phyloP scores from a whole-genome alignment of 768 basidiomycete species.

The Termitomyces heimii region DNA sequence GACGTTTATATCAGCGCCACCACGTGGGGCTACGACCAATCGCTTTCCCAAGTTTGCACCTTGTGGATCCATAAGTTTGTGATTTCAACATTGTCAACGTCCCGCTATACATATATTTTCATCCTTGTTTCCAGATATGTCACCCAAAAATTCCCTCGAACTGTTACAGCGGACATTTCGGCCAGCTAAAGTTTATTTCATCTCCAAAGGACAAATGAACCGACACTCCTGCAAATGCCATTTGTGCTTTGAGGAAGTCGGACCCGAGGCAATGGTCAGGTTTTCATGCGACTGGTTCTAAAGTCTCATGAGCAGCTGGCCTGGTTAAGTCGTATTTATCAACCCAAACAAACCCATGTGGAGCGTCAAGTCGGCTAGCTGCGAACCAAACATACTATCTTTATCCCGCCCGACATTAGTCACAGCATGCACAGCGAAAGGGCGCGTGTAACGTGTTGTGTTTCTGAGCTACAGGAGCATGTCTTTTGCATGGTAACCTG shows the following conservation, averaged over 20 bases:
- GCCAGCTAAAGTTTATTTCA: background rate
- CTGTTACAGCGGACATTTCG: background rate
- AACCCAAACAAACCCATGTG: background rate
- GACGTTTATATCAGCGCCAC: background rate
- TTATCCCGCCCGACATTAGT: background rate
- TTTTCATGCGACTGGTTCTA: background rate
- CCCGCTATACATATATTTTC: background rate
- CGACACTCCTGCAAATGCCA: background rate
- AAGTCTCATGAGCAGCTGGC: background rate
- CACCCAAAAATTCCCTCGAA: background rate
- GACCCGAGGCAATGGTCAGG: background rate
- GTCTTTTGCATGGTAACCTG: background rate
- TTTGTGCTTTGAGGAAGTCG: too few species aligned
- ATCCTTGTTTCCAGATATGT: background rate
- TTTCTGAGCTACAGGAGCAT: background rate
- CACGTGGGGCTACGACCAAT: background rate
- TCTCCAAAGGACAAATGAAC: background rate
- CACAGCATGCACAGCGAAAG: conserved; percentile 1
- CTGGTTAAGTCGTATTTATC: background rate
- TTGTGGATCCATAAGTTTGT: background rate
- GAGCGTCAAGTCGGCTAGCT: too few species aligned
- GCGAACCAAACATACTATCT: background rate
- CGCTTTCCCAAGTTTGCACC: background rate
- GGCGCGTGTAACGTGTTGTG: background rate
- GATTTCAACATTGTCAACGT: background rate